Evolutionary conservation across 345 rosid species (phyloP), one percentile per base, ranked within the genome.

Genomic region (Populus simonii): DNA sequence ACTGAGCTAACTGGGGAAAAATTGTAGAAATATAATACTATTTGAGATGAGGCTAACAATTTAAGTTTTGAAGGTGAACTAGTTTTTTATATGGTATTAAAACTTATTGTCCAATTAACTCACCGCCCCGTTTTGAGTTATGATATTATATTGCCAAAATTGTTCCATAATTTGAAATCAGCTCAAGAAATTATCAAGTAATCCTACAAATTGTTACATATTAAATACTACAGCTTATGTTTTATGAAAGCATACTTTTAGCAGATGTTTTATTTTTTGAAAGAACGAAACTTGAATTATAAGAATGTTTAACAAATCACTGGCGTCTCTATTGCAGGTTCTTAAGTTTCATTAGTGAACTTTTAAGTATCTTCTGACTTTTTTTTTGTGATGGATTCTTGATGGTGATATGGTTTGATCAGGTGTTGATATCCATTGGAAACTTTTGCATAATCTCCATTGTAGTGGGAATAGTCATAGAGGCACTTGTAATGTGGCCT

Each of bases 361-460:
- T 65, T 65, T 65, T 23, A 25, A 65, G 8, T 29, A 3, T 65
- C 35, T 29, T 13, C 35, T 29, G 15, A 27, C 6, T 17, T 65
- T 29, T 39, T 23, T 15, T 74, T 16, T 59, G 66, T 29, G 10
- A 79, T 38, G 45, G 25, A n/a, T 31, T 45, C 53, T 66, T 25
- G 70, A 67, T 39, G 45, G 25, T 75, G 74, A 55, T 51, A 17
- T 80, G 75, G 39, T 72, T 80, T 69, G 53, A 61, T 61, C 78
- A 89, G 92, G 94, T 92, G 53, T 79, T 92, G 86, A 92, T 92
- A n/a, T 91, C 94, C 1, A 92, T 92, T 39, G 97, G 97, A 35
- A 92, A 92, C 92, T 92, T 92, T 80, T 92, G 97, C 80, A 92
- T 92, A 53, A 87, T 91, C 85, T 90, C 93, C 33, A 92, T 92